Conservation (phyloP, 2,329 filamentous ascomycete species). For the Colletotrichum sp. region DNA sequence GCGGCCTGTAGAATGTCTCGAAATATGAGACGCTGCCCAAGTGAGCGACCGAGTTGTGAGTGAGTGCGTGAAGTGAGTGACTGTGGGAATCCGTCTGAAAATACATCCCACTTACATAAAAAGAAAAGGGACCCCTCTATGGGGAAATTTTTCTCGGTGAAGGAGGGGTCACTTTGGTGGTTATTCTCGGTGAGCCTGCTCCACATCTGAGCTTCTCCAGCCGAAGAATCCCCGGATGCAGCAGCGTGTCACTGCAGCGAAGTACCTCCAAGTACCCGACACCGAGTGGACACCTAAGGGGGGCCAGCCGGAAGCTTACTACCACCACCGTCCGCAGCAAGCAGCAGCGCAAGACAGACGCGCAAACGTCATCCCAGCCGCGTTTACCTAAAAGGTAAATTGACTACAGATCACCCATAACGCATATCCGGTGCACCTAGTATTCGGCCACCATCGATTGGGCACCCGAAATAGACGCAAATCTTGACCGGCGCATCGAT, state of each 20-base stretch:
- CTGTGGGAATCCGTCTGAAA: not conserved
- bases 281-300: constrained; percentile 7
- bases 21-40: not conserved
- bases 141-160: constrained; percentile 24
- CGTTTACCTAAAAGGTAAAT: constrained; percentile 1
- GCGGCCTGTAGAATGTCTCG: not conserved
- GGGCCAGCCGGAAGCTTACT: not conserved
- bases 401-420: not conserved
- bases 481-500: not conserved
- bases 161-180: not conserved
- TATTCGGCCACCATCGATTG: not conserved
- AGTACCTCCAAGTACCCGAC: not conserved
- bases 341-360: not conserved
- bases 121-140: not conserved
- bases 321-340: not conserved
- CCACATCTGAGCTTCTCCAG: not conserved
- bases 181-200: not conserved
- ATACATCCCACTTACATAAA: constrained; percentile 19
- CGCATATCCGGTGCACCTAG: not conserved
- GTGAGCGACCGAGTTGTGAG: not conserved
- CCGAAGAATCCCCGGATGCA: constrained; percentile 8
- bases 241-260: not conserved
- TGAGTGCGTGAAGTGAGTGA: not conserved
- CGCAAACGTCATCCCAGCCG: constrained; percentile 23
- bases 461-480: not conserved